These are phyloP conservation scores for Penicilliopsis zonata DNA, from an alignment of 495 filamentous ascomycete species.

Conservation along the genomic window DNA sequence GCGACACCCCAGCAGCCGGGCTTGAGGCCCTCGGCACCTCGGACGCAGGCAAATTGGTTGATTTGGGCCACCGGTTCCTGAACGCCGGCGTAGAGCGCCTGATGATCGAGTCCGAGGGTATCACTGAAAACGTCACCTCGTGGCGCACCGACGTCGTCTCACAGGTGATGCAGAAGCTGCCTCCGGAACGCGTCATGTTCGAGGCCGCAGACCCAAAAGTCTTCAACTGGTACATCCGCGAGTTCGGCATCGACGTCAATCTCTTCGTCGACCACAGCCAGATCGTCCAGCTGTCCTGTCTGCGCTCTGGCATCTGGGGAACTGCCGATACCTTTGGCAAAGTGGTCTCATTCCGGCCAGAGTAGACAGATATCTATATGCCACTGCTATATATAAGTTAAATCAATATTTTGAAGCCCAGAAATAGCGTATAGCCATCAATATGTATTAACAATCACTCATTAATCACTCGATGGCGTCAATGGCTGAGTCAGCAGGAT, in stretches of 20 bases:
- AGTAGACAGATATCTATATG: too few species aligned
- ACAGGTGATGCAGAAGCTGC: slow-evolving; percentile 40
- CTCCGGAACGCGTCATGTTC: slow-evolving; percentile 46
- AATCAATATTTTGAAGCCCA: too few species aligned
- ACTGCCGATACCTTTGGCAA: slow-evolving; percentile 47
- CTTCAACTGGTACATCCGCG: slow-evolving; percentile 47
- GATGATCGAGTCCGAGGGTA: slow-evolving; percentile 53
- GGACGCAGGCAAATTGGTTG: slow-evolving; percentile 38
- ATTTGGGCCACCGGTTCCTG: slow-evolving; percentile 38
- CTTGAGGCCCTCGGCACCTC: slow-evolving; percentile 39
- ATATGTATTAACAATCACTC: too few species aligned
- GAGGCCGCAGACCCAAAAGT: slow-evolving; percentile 48
- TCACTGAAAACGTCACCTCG: slow-evolving; percentile 44
- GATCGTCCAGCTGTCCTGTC: slow-evolving; percentile 43
- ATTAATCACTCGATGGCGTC: too few species aligned
- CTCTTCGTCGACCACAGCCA: slow-evolving; percentile 50
- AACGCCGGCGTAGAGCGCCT: slow-evolving; percentile 43
- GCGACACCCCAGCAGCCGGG: slow-evolving; percentile 37
- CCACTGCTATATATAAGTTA: too few species aligned
- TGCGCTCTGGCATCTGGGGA: slow-evolving; percentile 46
- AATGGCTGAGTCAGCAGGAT: too few species aligned
- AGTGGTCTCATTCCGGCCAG: slow-evolving; percentile 36
- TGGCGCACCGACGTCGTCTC: slow-evolving; percentile 49
- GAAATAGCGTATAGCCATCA: too few species aligned
- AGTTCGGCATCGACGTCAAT: slow-evolving; percentile 49